Evolutionary conservation across 331 rosid genomes (phyloP), one percentile per base, ranked within the genome.

Genomic region (Prunus yedoensis): DNA sequence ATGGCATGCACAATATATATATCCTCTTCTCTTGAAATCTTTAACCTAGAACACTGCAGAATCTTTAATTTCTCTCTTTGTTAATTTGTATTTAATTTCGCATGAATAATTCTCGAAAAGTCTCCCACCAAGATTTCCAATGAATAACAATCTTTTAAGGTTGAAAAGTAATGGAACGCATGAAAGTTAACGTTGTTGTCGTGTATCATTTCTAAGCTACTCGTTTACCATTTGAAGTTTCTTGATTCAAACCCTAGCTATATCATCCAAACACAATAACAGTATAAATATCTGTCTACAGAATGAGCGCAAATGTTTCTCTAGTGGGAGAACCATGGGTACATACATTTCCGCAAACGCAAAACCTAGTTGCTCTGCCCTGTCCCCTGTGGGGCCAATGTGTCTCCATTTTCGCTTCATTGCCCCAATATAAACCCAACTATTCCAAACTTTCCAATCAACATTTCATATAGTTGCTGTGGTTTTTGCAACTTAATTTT

Each of bases 341-440:
- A 1, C 25, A 25, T 25, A 25, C 25, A 1, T 25, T 25, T 59
- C 61, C 38, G 50, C 32, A 59, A 59, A 52, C 6, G n/a, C 46
- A 47, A 75, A 75, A 13, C 60, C 70, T 70, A 27, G 23, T 74
- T 64, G 73, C 25, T 27, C 71, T 51, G 71, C 35, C 11, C 9
- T 17, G 83, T 74, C 0, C 2, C 28, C 28, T 32, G 38, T 32
- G 67, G 78, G 79, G 73, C 25, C 75, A 74, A 30, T 53, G 25
- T 66, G 71, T 79, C 79, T 32, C 38, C 57, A 41, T 25, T 23
- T 49, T 59, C 16, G 20, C 15, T 28, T 59, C 83, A 58, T 62
- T 57, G 75, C 75, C 32, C 76, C 74, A 79, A 46, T 35, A 60
- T 38, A 50, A 17, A 63, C 28, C 71, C 79, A 74, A 41, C 67